Evolutionary conservation across 805 yeast species (phyloP).

Genomic region (Sugiyamaella qingdaonensis): DNA sequence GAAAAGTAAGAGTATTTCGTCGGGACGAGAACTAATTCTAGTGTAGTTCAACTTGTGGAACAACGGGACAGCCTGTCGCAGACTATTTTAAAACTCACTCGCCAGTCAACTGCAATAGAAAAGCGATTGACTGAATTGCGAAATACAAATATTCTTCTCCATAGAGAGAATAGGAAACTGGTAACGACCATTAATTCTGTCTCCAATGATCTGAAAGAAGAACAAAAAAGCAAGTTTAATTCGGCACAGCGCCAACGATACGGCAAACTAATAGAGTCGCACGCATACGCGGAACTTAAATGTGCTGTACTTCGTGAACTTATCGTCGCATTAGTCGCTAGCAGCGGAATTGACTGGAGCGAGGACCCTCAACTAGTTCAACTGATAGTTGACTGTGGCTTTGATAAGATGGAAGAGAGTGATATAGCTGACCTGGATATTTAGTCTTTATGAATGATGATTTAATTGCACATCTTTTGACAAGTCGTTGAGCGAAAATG

Average conservation of each 20-base stretch:
- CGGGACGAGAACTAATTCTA: not conserved
- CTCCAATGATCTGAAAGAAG: not conserved
- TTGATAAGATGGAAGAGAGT: not conserved
- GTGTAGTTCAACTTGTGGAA: not conserved
- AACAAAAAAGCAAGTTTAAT: constrained; percentile 9
- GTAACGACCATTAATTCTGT: not conserved
- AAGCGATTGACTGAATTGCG: not conserved
- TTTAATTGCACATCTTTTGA: not conserved
- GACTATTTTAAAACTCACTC: not conserved
- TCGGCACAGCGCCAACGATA: constrained; percentile 8
- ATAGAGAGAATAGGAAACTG: not conserved
- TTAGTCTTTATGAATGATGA: not conserved
- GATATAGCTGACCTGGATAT: constrained; percentile 5
- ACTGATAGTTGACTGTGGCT: constrained; percentile 16
- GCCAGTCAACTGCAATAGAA: not conserved
- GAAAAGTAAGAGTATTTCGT: not conserved
- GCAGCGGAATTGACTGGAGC: constrained; percentile 23
- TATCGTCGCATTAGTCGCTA: constrained; percentile 19
- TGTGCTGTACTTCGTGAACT: constrained; percentile 19
- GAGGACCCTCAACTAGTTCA: constrained; percentile 7
- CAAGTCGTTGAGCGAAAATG: not conserved
- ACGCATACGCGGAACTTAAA: constrained; percentile 8
- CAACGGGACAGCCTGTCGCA: not conserved
- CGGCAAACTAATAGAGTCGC: not conserved
- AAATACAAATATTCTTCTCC: not conserved